Conservation (phyloP, 2,329 filamentous ascomycete species). For the Fusarium luffae region DNA sequence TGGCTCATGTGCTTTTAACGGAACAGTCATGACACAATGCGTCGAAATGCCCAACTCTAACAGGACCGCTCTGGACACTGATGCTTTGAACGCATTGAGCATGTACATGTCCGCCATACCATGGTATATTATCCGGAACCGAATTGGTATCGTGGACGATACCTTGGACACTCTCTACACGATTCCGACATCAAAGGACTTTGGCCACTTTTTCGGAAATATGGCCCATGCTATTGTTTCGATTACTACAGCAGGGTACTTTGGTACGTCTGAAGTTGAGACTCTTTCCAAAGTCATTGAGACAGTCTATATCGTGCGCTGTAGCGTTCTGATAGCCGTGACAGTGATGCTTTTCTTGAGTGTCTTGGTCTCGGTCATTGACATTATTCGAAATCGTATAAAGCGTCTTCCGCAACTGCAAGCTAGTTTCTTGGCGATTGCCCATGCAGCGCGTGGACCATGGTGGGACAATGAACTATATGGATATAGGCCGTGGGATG, state of each 20-base stretch:
- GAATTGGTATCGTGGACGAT: constrained; percentile 28
- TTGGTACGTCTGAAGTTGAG: constrained; percentile 29
- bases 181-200: constrained; percentile 34
- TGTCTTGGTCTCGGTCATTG: constrained; percentile 26
- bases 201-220: constrained; percentile 37
- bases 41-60: not conserved
- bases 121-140: constrained; percentile 35
- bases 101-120: constrained; percentile 41
- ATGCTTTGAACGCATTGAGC: constrained; percentile 17
- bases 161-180: constrained; percentile 35
- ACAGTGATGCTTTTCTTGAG: constrained; percentile 24
- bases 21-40: constrained; percentile 34
- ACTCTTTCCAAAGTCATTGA: constrained; percentile 17
- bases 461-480: constrained; percentile 38
- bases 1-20: constrained; percentile 36
- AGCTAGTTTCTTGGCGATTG: constrained; percentile 35
- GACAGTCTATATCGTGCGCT: constrained; percentile 33
- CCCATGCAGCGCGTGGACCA: constrained; percentile 27
- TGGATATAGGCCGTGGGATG: constrained; percentile 23
- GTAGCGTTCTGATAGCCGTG: constrained; percentile 32
- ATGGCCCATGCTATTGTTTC: constrained; percentile 39
- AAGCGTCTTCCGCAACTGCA: constrained; percentile 33
- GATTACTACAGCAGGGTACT: constrained; percentile 37
- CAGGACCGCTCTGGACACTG: constrained; percentile 25
- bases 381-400: constrained; percentile 28